Evolutionary conservation across 345 rosid species (phyloP), one percentile per base, ranked within the genome.

Genomic region (Gossypium turneri): DNA sequence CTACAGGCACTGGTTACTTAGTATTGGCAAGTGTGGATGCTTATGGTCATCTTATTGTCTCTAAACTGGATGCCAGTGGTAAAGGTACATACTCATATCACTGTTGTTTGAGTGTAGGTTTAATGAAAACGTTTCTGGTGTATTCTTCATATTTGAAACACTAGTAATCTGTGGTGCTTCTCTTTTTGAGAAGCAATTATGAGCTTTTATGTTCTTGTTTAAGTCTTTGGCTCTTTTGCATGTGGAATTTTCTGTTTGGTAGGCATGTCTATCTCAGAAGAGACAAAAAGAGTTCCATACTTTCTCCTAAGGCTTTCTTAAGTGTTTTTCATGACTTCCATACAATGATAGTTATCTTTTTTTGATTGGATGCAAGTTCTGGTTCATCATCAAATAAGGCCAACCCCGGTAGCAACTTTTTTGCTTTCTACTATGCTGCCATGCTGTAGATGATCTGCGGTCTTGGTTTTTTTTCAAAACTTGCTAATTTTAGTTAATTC

Each of bases 11-110:
- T 65, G 84, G 81, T 78, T 67, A 68, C 85, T 70, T 74, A 73
- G 85, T 83, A 45, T 77, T 90, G 84, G 94, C 90, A 79, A 90
- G 94, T 70, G 92, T 87, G 67, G 94, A 90, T 83, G 79, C 84
- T 52, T 84, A 76, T 77, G 90, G 94, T 60, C 90, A 85, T 72
- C 85, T 88, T 75, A 88, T 90, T 15, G 89, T 87, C 63, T 90
- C 94, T 62, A 90, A 83, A 77, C 81, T 84, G 68, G 83, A 85
- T 79, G 59, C 61, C 20, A 70, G 81, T 77, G 87, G 86, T 72
- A 45, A 87, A 80, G 90, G 90, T 90, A 82, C 69, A 29, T 67
- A 24, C 70, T 61, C 15, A 48, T 19, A 4, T 63, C 16, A 58
- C 57, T 12, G 57, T 60, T 22, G 15, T 27, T 80, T 48, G 29